Conservation (phyloP, 225 moss, liverwort and hornwort species). For the Bryoerythrophyllum caledonicum region DNA sequence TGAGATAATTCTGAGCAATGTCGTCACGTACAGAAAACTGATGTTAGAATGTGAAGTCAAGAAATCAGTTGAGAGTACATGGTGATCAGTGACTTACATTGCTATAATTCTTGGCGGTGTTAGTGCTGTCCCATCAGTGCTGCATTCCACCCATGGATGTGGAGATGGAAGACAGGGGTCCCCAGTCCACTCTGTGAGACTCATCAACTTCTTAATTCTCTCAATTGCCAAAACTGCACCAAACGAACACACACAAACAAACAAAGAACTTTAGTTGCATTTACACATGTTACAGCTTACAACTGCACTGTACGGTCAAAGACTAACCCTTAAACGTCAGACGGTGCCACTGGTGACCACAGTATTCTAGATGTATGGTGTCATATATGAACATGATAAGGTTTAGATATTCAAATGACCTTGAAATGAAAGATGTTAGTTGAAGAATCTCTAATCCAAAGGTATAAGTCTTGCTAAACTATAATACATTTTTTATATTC, state of each 20-base stretch:
- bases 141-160: conserved; percentile 34
- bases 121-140: neutral
- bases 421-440: no score
- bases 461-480: no score
- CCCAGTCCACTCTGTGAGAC: conserved; percentile 36
- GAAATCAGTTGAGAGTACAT: neutral
- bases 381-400: no score
- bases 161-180: conserved; percentile 39
- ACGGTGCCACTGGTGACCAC: no score
- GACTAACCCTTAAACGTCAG: no score
- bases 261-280: neutral
- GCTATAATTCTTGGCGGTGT: conserved; percentile 4
- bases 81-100: conserved; percentile 25
- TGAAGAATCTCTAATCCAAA: no score
- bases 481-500: no score
- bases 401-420: no score
- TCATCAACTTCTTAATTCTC: conserved; percentile 22
- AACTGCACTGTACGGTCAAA: neutral
- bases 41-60: neutral
- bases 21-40: neutral
- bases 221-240: conserved; percentile 33
- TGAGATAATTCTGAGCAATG: conserved; percentile 28
- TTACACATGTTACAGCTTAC: neutral
- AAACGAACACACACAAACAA: neutral
- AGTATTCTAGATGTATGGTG: no score